Conservation (phyloP, 2,329 filamentous ascomycete genomes). For the Pseudogymnoascus sp. region DNA sequence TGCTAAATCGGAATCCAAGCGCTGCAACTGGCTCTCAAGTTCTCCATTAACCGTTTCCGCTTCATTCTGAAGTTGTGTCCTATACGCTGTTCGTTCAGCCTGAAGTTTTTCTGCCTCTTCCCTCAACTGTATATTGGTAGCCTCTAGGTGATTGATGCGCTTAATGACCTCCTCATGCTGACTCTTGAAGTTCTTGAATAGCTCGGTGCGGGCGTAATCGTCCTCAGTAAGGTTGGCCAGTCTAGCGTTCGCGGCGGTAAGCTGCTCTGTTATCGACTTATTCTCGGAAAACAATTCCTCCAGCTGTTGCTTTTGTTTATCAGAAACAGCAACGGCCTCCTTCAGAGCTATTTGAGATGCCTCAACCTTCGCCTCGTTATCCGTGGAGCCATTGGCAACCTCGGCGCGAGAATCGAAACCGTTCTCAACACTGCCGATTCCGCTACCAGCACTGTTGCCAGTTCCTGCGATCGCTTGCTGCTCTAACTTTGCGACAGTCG, state of each 20-base stretch:
- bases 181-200: constrained; percentile 84
- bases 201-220: constrained; percentile 83
- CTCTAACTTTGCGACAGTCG: constrained; percentile 85
- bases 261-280: constrained; percentile 64
- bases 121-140: constrained; percentile 72
- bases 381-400: constrained; percentile 47
- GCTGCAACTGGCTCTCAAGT: constrained; percentile 71
- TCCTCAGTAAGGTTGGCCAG: constrained; percentile 75
- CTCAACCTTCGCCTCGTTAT: constrained; percentile 45
- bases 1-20: constrained; percentile 75
- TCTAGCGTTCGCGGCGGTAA: constrained; percentile 61
- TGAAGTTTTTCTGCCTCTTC: constrained; percentile 81
- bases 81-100: constrained; percentile 74
- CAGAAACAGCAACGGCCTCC: constrained; percentile 65
- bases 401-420: constrained; percentile 39
- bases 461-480: constrained; percentile 73
- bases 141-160: constrained; percentile 84
- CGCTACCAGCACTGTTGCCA: constrained; percentile 29
- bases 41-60: constrained; percentile 64
- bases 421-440: constrained; percentile 34
- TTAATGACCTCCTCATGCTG: constrained; percentile 91
- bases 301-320: constrained; percentile 83
- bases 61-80: constrained; percentile 74
- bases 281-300: constrained; percentile 72
- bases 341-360: constrained; percentile 69